Conservation (phyloP, 2,329 filamentous ascomycete genomes). For the Botryotinia convoluta region DNA sequence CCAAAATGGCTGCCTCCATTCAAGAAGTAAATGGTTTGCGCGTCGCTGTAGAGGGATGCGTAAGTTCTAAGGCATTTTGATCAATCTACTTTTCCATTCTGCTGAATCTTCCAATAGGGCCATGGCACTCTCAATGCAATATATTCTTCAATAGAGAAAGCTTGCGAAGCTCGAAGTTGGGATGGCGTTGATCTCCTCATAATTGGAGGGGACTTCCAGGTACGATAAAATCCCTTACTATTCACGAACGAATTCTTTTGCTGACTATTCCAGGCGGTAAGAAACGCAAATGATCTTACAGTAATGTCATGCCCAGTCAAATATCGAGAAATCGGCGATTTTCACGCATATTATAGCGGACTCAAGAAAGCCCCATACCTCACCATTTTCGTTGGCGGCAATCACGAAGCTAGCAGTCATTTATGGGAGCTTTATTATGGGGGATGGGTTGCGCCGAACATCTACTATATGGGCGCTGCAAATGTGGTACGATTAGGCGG, state of each 20-base stretch:
- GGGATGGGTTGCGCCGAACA: slow-evolving; percentile 94
- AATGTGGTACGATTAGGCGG: slow-evolving; percentile 83
- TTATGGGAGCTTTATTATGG: slow-evolving; percentile 93
- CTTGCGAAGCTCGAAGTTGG: slow-evolving; percentile 73
- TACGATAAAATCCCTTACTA: slow-evolving; percentile 38
- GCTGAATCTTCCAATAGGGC: slow-evolving; percentile 52
- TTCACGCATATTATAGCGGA: slow-evolving; percentile 91
- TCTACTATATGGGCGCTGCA: slow-evolving; percentile 93
- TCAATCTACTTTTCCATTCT: background rate
- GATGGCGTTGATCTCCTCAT: slow-evolving; percentile 82
- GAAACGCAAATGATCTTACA: slow-evolving; percentile 83
- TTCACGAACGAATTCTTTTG: background rate
- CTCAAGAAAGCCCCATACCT: slow-evolving; percentile 74
- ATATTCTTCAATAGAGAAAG: slow-evolving; percentile 71
- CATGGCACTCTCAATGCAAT: slow-evolving; percentile 92
- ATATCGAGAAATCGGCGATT: slow-evolving; percentile 86
- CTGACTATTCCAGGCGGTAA: slow-evolving; percentile 60
- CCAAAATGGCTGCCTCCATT: slow-evolving; percentile 31
- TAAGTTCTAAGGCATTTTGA: slow-evolving; percentile 46
- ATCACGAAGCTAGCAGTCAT: slow-evolving; percentile 91
- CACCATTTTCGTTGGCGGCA: slow-evolving; percentile 90
- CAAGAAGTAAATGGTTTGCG: slow-evolving; percentile 53
- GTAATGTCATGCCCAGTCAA: slow-evolving; percentile 88
- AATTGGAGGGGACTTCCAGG: slow-evolving; percentile 95
- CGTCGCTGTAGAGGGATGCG: slow-evolving; percentile 84